phyloP scores from a whole-genome alignment of 1,284 basidiomycete genomes.

The Leucoagaricus sp. region DNA sequence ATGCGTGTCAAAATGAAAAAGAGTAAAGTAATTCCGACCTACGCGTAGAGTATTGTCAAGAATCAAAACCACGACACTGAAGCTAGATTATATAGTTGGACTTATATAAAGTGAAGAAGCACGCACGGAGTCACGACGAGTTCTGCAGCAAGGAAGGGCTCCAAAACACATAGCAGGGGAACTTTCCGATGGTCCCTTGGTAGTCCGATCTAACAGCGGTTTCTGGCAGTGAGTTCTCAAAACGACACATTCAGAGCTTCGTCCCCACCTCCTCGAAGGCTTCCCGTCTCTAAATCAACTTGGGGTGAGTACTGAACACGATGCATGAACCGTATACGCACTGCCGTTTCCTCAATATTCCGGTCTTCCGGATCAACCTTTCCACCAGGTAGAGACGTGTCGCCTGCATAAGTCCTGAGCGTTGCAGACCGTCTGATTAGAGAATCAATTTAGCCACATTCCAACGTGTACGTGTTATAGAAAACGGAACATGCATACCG shows the following conservation, averaged over 20 bases:
- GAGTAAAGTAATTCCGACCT: constrained; percentile 22
- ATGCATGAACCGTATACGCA: constrained; percentile 37
- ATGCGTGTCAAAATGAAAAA: not conserved
- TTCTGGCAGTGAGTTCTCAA: not conserved
- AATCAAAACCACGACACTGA: constrained; percentile 79
- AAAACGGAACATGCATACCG: constrained; percentile 44
- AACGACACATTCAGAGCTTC: not conserved
- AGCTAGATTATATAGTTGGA: not conserved
- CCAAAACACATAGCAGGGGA: constrained; percentile 72
- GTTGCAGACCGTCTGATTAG: constrained; percentile 71
- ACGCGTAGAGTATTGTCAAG: constrained; percentile 71
- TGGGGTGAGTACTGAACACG: constrained; percentile 25
- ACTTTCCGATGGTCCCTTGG: constrained; percentile 67
- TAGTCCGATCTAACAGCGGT: constrained; percentile 84
- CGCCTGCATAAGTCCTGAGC: constrained; percentile 76
- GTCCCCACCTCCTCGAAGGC: constrained; percentile 35
- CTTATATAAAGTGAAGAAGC: not conserved
- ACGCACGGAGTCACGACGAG: constrained; percentile 81
- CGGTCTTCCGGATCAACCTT: constrained; percentile 70
- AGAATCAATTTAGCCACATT: not conserved
- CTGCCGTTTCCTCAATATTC: constrained; percentile 78
- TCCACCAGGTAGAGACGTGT: constrained; percentile 84
- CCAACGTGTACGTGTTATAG: not conserved
- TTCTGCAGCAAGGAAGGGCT: constrained; percentile 73
- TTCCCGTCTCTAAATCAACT: constrained; percentile 23